A percentile compares a stretch with the other conserved stretches of the same genome.
phyloP scores from a whole-genome alignment of 179 eudicot species.

The Beta lomatogona region DNA sequence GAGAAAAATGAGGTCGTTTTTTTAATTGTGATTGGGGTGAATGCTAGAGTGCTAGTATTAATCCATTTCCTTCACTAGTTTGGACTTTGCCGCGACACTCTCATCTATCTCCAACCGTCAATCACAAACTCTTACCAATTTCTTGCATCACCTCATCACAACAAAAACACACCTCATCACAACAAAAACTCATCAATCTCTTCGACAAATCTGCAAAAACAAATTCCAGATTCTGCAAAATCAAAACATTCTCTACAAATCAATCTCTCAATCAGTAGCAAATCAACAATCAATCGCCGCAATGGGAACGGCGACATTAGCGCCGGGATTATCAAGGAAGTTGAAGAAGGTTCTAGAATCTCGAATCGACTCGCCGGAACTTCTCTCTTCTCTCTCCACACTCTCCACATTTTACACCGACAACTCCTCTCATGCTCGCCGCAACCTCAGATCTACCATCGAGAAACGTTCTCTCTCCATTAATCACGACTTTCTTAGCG shows the following conservation, averaged over 20 bases:
- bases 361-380: slow-evolving; percentile 78
- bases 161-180: no score
- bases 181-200: no score
- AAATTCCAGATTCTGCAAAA: no score
- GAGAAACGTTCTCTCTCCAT: slow-evolving; percentile 86
- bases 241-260: not conserved
- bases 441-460: slow-evolving; percentile 91
- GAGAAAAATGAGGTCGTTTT: no score
- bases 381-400: slow-evolving; percentile 78
- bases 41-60: no score
- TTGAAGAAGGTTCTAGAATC: slow-evolving; percentile 93
- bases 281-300: not conserved
- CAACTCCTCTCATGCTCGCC: slow-evolving; percentile 71
- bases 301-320: slow-evolving; percentile 64
- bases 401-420: slow-evolving; percentile 78
- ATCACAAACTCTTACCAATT: no score
- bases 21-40: no score
- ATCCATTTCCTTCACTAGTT: no score
- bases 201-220: no score
- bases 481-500: slow-evolving; percentile 76
- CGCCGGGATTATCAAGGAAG: slow-evolving; percentile 91
- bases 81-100: no score
- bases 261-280: not conserved
- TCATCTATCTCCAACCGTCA: no score
- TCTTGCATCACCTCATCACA: no score